Evolutionary conservation across 495 filamentous ascomycete genomes (phyloP).

Genomic region (Talaromyces borbonicus): DNA sequence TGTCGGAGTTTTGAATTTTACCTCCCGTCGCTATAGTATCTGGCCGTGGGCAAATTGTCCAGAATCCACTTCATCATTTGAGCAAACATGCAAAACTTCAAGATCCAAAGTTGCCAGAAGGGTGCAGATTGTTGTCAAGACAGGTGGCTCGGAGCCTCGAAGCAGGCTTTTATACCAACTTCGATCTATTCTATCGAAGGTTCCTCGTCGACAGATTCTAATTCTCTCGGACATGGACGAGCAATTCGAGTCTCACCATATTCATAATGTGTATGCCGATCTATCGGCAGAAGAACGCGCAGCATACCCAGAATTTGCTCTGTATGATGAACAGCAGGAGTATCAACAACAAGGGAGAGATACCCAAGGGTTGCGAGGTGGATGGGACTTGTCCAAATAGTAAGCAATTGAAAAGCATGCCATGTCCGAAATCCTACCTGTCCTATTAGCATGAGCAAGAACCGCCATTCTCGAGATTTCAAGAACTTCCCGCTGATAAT

Average conservation of each 20-base stretch:
- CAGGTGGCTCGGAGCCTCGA: background rate
- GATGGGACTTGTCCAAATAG: slow-evolving; percentile 51
- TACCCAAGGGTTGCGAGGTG: slow-evolving; percentile 15
- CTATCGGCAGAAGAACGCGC: slow-evolving; percentile 22
- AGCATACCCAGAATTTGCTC: slow-evolving; percentile 39
- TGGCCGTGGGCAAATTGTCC: background rate
- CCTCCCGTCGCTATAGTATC: slow-evolving; percentile 1
- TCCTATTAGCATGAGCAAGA: background rate
- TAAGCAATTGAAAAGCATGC: slow-evolving; percentile 39
- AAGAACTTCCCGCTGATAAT: too few relatives aligned
- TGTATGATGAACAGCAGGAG: slow-evolving; percentile 40
- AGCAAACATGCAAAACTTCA: background rate
- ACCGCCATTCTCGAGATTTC: background rate
- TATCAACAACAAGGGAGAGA: slow-evolving; percentile 29
- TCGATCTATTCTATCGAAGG: background rate
- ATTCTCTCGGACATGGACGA: slow-evolving; percentile 50
- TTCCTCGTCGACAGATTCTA: slow-evolving; percentile 19
- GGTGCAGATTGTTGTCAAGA: slow-evolving; percentile 1
- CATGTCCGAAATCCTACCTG: too few relatives aligned
- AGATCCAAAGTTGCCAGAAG: background rate
- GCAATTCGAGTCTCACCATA: slow-evolving; percentile 32
- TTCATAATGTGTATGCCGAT: slow-evolving; percentile 43
- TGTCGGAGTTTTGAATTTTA: too few relatives aligned
- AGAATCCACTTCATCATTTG: background rate
- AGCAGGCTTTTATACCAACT: slow-evolving; percentile 3